Evolutionary conservation across 495 filamentous ascomycete species (phyloP), one percentile per base, ranked within the genome.

Genomic region (Trichoderma orchidacearum): DNA sequence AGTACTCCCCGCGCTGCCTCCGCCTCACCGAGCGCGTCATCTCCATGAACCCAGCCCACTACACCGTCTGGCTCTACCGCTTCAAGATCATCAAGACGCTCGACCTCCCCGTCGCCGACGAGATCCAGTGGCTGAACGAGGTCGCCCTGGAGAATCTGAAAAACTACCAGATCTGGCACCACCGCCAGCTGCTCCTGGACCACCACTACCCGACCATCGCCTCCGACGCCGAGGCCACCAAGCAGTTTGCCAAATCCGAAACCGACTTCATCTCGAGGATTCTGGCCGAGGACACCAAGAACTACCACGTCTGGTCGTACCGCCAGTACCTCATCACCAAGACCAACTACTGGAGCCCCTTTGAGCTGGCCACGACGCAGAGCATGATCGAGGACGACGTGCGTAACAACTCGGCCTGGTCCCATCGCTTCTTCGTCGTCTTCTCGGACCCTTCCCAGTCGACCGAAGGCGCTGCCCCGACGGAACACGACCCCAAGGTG

Each of bases 101-200:
- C 25, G 66, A 80, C 2, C 77, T 81, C 51, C 76, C 85, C 58
- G 77, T 96, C 53, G 64, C 65, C 0, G 75, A 85, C 57, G 93
- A 98, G 66, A 69, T 96, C 25, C 72, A 76, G 36, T 98, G 90
- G 89, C 70, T 98, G 23, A 95, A 96, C 64, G 73, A 77, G 2
- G 78, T 95, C 17, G 85, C 93, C 3, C 71, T 95, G 41, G 78
- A 80, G 27, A 83, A 95, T 63, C 80, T 92, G 63, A 98, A 98
- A 68, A 98, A 97, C 68, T 98, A 96, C 71, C 93, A 98, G 68
- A 97, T 97, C 65, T 97, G 93, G 93, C 90, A 96, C 64, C 94
- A 97, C 68, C 87, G 93, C 27, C 88, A 96, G 69, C 76, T 90
- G 32, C 72, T 98, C 18, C 79, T 96, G 65, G 78, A 86, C 53